phyloP scores from a whole-genome alignment of 495 filamentous ascomycete species.

The Hypomontagnella submonticulosa region DNA sequence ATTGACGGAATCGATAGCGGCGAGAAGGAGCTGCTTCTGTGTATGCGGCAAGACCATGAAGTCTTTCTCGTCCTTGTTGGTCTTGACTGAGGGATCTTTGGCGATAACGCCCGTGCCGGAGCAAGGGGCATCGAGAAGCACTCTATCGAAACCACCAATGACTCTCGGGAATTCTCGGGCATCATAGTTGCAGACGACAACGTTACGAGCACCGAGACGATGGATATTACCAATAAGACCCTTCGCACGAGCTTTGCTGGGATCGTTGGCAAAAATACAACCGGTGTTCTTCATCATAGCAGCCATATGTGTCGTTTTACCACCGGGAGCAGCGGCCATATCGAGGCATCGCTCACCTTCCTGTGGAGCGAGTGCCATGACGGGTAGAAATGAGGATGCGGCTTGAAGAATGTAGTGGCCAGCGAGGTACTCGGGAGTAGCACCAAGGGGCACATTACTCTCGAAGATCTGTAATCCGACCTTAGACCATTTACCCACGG shows the following conservation, averaged over 20 bases:
- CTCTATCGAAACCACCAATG: constrained; percentile 88
- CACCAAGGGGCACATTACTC: constrained; percentile 91
- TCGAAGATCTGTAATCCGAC: constrained; percentile 97
- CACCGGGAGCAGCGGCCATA: constrained; percentile 98
- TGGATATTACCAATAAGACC: constrained; percentile 98
- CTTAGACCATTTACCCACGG: constrained; percentile 98
- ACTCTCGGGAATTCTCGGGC: constrained; percentile 91
- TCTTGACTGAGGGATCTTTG: constrained; percentile 95
- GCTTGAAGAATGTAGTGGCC: constrained; percentile 98
- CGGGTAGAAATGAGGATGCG: constrained; percentile 94
- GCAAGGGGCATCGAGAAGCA: constrained; percentile 54
- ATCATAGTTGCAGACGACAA: constrained; percentile 93
- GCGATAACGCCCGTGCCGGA: constrained; percentile 80
- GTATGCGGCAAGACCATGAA: constrained; percentile 91
- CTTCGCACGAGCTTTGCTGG: constrained; percentile 90
- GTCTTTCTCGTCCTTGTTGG: constrained; percentile 94
- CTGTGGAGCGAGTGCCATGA: constrained; percentile 96
- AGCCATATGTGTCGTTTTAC: constrained; percentile 96
- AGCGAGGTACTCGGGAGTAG: constrained; percentile 95
- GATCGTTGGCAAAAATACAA: constrained; percentile 95
- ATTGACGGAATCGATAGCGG: constrained; percentile 94
- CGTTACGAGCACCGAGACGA: constrained; percentile 91
- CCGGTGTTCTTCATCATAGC: constrained; percentile 99
- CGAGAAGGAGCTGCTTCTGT: constrained; percentile 91
- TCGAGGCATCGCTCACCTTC: constrained; percentile 84